These are phyloP conservation scores for Barbarea vulgaris DNA, from an alignment of 345 rosid genomes.

Conservation along the genomic window DNA sequence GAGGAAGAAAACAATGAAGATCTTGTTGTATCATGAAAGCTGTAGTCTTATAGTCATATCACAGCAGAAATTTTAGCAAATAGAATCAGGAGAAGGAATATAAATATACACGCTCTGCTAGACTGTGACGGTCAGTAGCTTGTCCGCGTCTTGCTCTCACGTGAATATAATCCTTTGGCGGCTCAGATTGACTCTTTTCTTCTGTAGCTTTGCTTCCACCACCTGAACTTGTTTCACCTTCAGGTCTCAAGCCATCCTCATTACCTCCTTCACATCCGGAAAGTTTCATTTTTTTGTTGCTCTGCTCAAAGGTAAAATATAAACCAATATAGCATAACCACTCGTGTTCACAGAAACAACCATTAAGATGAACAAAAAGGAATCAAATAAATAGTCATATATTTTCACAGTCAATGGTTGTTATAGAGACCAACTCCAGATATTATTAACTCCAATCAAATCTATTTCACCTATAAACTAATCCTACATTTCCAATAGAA, in stretches of 20 bases:
- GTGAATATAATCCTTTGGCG: conserved; percentile 84
- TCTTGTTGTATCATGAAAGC: not conserved
- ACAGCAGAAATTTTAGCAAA: not conserved
- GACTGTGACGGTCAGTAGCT: conserved; percentile 97
- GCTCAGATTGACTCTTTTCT: conserved; percentile 60
- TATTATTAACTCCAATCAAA: not conserved
- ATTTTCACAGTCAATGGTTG: not conserved
- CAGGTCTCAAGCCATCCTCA: conserved; percentile 52
- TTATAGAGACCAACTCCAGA: not conserved
- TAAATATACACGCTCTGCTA: conserved; percentile 88
- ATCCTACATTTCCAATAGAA: not conserved
- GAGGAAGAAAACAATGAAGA: conserved; percentile 17
- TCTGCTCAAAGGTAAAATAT: not conserved
- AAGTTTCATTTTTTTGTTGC: conserved; percentile 47
- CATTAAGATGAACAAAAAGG: not conserved
- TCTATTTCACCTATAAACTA: too few relatives aligned
- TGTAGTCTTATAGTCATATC: not conserved
- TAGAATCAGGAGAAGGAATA: not conserved
- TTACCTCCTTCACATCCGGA: conserved; percentile 49
- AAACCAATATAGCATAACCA: conserved; percentile 21
- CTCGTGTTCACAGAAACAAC: not conserved
- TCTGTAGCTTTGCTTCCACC: conserved; percentile 48
- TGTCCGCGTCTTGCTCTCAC: conserved; percentile 98
- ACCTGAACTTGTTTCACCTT: conserved; percentile 66
- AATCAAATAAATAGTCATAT: not conserved